Evolutionary conservation across 495 filamentous ascomycete species (phyloP), one percentile per base, ranked within the genome.

Genomic region (Aspergillus ostianus): DNA sequence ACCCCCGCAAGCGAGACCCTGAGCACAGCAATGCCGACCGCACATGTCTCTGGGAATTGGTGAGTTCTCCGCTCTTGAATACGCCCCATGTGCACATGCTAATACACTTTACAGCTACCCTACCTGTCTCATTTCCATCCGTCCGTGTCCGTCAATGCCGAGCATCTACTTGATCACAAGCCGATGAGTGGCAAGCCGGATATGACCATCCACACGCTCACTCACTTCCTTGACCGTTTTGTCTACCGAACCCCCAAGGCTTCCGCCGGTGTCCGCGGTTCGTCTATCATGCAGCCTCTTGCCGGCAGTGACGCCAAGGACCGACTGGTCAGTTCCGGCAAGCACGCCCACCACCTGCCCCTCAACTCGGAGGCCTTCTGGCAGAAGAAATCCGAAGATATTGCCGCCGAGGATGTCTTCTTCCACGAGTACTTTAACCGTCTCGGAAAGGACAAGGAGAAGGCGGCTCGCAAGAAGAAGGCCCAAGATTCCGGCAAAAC

Each of bases 381-480:
- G 92, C 88, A 87, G 65, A 88, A 90, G 82, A 91, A 89, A 70
- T 79, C 84, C n/a, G 87, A 89, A 51, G 87, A 98, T 47, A 87
- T 98, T 10, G 84, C 87, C 0, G 90, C 87, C 0, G 92, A 98
- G 66, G 95, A 98, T 65, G 91, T 90, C 47, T 98, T 98, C 84
- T 98, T 98, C 84, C 94, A 98, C 74, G 85, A 89, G 58, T 98
- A 98, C 84, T 98, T 98, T 72, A 85, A 82, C 60, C 84, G 88
- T 54, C 74, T 92, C 47, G 89, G 88, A 48, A 93, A 90, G 71
- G 82, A 81, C 54, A 85, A 88, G 69, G 83, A 85, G 59, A 80
- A 78, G 68, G 64, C 23, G 2, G 23, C 71, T 18, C 73, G 72
- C 59, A 81, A 80, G 50, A 85, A 87, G 79, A 78, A 78, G 60